Evolutionary conservation across 257 asterid genomes (phyloP), one percentile per base, ranked within the genome.

Genomic region (Solanum sejunctum): DNA sequence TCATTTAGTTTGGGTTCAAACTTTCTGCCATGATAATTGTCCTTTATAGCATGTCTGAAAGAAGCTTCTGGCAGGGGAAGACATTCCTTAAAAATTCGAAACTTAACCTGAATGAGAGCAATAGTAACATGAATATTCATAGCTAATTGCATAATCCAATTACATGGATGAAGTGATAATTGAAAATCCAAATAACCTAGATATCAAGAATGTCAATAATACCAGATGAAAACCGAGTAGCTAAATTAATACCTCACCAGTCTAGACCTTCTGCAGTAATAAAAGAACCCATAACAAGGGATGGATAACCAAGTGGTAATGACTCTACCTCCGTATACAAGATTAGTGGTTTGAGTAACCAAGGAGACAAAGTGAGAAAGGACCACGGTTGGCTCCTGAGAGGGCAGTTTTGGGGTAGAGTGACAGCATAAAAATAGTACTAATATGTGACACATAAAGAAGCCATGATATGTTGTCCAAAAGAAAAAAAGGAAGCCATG

Each of bases 1-100:
- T 73, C 84, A 88, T 77, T 85, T 86, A 95, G 95, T 89, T 93
- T 96, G 84, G 88, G 98, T 67, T 92, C 90, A 89, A 95, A 95
- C 88, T 92, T 95, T 7, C 36, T 21, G 73, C 93, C 98, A 56
- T 51, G 75, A 78, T 93, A 93, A 84, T 92, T 92, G 89, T 91
- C 94, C 89, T 56, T 84, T 85, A 95, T 89, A 71, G 90, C 82
- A 41, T 83, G 83, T 87, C 85, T 93, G 72, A 95, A 89, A 84
- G 91, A 85, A 64, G 83, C 88, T 91, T 93, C 98, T 10, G 87
- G 92, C 82, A 93, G 64, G 84, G 98, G 98, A 86, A 95, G 90
- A 87, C 95, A 92, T 85, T 91, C 95, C 88, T 85, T 93, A 88
- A 87, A 93, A 85, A 95, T 95, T 84, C 60, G 91, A 83, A 95